phyloP scores from a whole-genome alignment of 2,329 filamentous ascomycete species.

The Tolypocladium endophyticum region DNA sequence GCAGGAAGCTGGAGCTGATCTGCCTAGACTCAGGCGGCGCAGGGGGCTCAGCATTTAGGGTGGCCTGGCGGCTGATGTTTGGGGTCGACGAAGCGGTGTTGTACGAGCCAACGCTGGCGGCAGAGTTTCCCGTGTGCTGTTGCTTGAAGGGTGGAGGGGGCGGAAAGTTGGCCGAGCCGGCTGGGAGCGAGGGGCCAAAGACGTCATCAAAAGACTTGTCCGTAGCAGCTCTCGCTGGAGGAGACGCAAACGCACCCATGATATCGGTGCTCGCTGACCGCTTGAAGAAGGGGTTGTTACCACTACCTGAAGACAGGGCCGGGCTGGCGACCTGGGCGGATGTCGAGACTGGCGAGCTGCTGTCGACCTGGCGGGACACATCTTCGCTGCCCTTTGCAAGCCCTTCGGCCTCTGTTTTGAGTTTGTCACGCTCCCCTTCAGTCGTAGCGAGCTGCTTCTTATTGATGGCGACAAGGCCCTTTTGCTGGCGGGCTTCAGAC shows the following conservation, averaged over 20 bases:
- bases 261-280: conserved; percentile 52
- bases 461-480: conserved; percentile 93
- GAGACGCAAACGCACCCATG: conserved; percentile 41
- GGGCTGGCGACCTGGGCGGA: conserved; percentile 56
- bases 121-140: conserved; percentile 47
- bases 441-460: conserved; percentile 92
- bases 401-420: conserved; percentile 68
- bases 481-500: conserved; percentile 86
- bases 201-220: conserved; percentile 77
- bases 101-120: conserved; percentile 38
- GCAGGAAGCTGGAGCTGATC: conserved; percentile 65
- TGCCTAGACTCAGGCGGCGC: conserved; percentile 65
- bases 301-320: conserved; percentile 55
- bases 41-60: conserved; percentile 44
- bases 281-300: conserved; percentile 93
- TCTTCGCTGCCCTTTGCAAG: conserved; percentile 55
- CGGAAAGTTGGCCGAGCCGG: conserved; percentile 29
- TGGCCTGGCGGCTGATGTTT: conserved; percentile 51
- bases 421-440: conserved; percentile 78
- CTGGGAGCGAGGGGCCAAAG: conserved; percentile 60
- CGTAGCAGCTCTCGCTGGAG: conserved; percentile 35
- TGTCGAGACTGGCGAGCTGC: conserved; percentile 36
- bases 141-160: conserved; percentile 36
- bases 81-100: conserved; percentile 50
- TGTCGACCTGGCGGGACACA: conserved; percentile 38